A percentile compares a stretch with the other conserved stretches of the same genome.
Conservation (phyloP, 2,329 filamentous ascomycete species). For the Coleophoma crateriformis region DNA sequence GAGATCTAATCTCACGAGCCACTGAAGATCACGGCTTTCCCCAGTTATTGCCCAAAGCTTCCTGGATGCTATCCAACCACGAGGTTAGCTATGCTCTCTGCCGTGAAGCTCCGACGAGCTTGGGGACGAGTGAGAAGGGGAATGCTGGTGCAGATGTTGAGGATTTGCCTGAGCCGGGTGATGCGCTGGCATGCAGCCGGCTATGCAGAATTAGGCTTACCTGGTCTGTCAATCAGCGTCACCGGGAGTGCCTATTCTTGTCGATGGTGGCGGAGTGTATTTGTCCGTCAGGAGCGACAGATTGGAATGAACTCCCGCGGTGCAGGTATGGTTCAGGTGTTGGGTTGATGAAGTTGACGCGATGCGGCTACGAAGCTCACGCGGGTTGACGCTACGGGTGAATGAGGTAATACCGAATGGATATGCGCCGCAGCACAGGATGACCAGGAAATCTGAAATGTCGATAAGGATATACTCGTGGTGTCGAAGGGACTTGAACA, state of each 20-base stretch:
- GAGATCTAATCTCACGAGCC: conserved; percentile 18
- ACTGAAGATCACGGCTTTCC: conserved; percentile 16
- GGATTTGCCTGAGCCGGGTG: conserved; percentile 24
- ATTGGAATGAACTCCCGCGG: conserved; percentile 7
- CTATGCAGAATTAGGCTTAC: conserved; percentile 27
- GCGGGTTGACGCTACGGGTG: not conserved
- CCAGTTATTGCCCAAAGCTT: conserved; percentile 16
- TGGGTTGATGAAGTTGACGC: conserved; percentile 14
- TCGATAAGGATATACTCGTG: not conserved
- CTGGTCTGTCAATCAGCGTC: conserved; percentile 23
- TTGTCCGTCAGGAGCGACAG: conserved; percentile 9
- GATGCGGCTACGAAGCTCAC: conserved; percentile 10
- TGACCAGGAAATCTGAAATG: not conserved
- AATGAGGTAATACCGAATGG: not conserved
- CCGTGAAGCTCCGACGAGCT: conserved; percentile 13
- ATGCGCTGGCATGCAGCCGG: conserved; percentile 27
- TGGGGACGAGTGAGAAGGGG: conserved; percentile 20
- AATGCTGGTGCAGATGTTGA: conserved; percentile 17
- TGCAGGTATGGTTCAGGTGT: conserved; percentile 11
- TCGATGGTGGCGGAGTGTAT: conserved; percentile 17
- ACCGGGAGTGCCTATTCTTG: conserved; percentile 19
- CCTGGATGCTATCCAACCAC: conserved; percentile 23
- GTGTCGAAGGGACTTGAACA: not conserved
- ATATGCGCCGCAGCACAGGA: not conserved
- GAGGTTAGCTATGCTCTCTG: conserved; percentile 23